A percentile compares a stretch with the other conserved stretches of the same genome.
Evolutionary conservation across 768 basidiomycete genomes (phyloP).

Genomic region (Tulasnella sp.): DNA sequence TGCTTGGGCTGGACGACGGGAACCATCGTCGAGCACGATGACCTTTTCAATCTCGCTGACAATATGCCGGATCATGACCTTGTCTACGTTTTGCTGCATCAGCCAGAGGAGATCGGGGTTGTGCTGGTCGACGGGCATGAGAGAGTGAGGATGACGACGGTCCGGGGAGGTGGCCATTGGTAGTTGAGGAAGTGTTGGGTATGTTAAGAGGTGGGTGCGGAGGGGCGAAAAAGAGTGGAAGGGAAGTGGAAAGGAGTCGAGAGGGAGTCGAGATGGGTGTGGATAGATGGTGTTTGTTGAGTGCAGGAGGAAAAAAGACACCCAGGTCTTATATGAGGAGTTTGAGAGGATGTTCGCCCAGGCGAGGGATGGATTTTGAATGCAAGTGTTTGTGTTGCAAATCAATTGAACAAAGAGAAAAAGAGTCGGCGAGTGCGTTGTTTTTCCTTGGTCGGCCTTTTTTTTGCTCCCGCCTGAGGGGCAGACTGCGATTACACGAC

Average conservation of each 20-base stretch:
- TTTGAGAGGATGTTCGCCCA: neutral
- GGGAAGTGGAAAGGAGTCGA: neutral
- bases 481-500: neutral
- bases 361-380: slow-evolving; percentile 2
- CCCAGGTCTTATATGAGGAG: neutral
- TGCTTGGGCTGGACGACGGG: slow-evolving; percentile 28
- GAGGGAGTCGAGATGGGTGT: neutral
- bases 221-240: neutral
- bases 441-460: neutral
- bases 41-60: slow-evolving; percentile 72
- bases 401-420: neutral
- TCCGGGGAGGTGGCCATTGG: slow-evolving; percentile 14
- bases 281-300: neutral
- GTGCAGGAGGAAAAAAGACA: neutral
- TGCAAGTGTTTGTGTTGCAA: neutral
- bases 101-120: slow-evolving; percentile 77
- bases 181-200: neutral
- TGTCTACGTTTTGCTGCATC: slow-evolving; percentile 68
- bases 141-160: slow-evolving; percentile 60
- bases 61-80: slow-evolving; percentile 82
- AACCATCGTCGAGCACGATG: slow-evolving; percentile 64
- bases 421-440: neutral
- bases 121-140: slow-evolving; percentile 70
- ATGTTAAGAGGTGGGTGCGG: neutral
- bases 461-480: neutral